Conservation (phyloP, 2,329 filamentous ascomycete genomes). For the Microascus cirrosus region DNA sequence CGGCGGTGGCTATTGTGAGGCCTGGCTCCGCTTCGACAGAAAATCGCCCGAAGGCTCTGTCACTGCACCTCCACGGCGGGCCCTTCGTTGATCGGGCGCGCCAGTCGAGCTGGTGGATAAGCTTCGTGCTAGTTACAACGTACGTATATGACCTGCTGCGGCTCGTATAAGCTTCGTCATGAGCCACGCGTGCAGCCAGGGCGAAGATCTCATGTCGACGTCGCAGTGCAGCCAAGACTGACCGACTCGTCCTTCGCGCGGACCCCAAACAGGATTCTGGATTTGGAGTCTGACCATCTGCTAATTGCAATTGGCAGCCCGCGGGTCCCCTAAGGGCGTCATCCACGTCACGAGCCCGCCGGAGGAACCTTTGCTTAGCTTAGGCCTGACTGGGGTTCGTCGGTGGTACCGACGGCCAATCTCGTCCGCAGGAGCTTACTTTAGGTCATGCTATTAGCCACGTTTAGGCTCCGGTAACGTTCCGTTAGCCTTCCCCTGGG, state of each 20-base stretch:
- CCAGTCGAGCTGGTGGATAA: too few species aligned
- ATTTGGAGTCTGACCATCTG: not conserved
- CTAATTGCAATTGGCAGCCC: not conserved
- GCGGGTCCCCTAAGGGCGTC: not conserved
- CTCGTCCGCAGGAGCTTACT: not conserved
- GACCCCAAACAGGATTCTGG: not conserved
- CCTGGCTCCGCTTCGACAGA: too few species aligned
- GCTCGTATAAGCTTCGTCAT: not conserved
- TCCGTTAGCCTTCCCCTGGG: not conserved
- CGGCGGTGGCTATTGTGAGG: too few species aligned
- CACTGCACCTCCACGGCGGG: too few species aligned
- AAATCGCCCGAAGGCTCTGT: too few species aligned
- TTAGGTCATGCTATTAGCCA: not conserved
- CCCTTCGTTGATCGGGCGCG: too few species aligned
- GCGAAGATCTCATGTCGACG: too few species aligned
- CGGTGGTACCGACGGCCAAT: not conserved
- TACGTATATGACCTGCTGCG: not conserved
- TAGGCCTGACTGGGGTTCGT: not conserved
- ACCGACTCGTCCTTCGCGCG: too few species aligned
- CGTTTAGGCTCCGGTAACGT: not conserved
- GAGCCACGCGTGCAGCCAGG: not conserved
- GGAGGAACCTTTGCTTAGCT: not conserved
- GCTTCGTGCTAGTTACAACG: too few species aligned
- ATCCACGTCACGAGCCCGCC: not conserved
- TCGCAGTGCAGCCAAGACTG: too few species aligned